Evolutionary conservation across 176 grass and related monocot species (phyloP), one percentile per base, ranked within the genome.

Genomic region (Zea luxurians): DNA sequence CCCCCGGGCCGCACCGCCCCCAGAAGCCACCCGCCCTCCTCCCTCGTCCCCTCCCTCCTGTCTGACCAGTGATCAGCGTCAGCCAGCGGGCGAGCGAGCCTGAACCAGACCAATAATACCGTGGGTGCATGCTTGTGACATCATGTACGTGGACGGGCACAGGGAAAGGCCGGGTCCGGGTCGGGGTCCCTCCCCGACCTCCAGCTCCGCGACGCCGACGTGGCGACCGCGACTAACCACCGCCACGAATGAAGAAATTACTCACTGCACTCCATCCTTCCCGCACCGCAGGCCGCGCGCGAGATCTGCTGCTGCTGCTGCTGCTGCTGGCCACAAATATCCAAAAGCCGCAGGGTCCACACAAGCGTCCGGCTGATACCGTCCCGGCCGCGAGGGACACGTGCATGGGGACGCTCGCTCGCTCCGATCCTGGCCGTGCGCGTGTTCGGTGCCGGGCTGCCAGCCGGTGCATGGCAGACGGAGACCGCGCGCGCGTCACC

Each of bases 1-100:
- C 21, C 81, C 71, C 72, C 50, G 72, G 72, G 27, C 21, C 4
- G 2, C 27, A 40, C 63, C 81, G 72, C 27, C 81, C 72, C 72
- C 63, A 5, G 81, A 11, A 76, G 13, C 55, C 81, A 20, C 81
- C 81, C 48, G 9, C 7, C 16, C 53, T 2, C 15, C 15, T 44
- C 43, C 6, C 15, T 27, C 27, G 27, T 4, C 3, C 1, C 48
- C 16, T 8, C 13, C 12, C 1, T 1, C 11, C 48, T 10, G 70
- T 13, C 20, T 36, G 3, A 27, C 34, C 66, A 40, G 37, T 41
- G 2, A 61, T 59, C 41, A 21, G 36, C 5, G 0, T 6, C 35
- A 58, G 18, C 17, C 17, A 20, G n/a, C 54, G n/a, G 54, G 17
- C 7, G 17, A 55, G 17, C 0, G 54, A 58, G 16, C 2, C 53